Base-by-base conservation (phyloP, 2,329 filamentous ascomycete genomes). In the Cladosporium sp. region DNA sequence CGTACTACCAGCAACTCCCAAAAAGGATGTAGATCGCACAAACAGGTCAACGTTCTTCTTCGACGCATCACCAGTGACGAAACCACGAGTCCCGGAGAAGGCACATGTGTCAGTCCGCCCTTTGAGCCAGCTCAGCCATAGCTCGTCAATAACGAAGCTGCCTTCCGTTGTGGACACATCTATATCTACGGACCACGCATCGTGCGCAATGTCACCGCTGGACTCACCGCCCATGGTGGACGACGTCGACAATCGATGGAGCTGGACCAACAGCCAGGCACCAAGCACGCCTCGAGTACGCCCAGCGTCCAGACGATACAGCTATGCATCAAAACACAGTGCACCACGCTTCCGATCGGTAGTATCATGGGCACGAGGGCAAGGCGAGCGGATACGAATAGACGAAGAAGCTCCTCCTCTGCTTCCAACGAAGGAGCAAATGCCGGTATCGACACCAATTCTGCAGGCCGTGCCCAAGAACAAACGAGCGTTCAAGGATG, bases 181-280 rank as follows among this genome's bases (percentile, higher is more conserved):
- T 14, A 26, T 49, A 32, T 61, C 59, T 15, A 49, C 18, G 59
- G 59, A 28, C 18, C n/a, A 51, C 11, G 32, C 38, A 38, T 44
- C 41, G 41, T 11, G 47, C 18, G 51, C 51, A 28, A n/a, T 21
- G 32, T 64, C 61, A 10, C 61, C 61, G 6, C 34, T 64, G 5
- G 36, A n/a, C 5, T 57, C 61, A 4, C 61, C 61, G 5, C 61
- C 61, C 4, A 4, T 26, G 11, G 36, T 57, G 4, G 38, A 57
- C 18, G 51, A 47, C 30, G 28, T 11, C 8, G n/a, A n/a, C 14
- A 65, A 70, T 44, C 73, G 73, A 32, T 74, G 72, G 71, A 71
- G 69, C 55, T 73, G 73, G 72, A 73, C 73, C 30, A 73, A 73
- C 41, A 71, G 69, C 10, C 69, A 74, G 59, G 71, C 72, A n/a